Conservation (phyloP, 2,329 filamentous ascomycete species). For the Fusarium sp. region DNA sequence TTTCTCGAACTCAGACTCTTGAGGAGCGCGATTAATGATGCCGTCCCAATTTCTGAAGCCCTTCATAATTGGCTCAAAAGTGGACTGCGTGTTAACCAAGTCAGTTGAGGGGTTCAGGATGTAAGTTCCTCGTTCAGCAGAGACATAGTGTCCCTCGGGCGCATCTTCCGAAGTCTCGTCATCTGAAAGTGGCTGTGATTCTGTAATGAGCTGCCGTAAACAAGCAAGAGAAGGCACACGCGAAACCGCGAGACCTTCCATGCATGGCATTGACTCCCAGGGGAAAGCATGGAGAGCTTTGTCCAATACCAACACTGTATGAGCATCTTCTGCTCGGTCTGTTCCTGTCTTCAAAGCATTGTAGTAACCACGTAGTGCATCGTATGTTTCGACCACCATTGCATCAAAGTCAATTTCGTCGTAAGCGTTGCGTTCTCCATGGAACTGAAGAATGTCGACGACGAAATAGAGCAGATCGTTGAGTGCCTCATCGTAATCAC, state of each 20-base stretch:
- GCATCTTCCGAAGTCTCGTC: slow-evolving; percentile 24
- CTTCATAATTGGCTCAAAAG: slow-evolving; percentile 74
- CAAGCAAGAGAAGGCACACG: slow-evolving; percentile 88
- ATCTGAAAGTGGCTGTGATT: slow-evolving; percentile 50
- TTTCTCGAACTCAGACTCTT: slow-evolving; percentile 79
- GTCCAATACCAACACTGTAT: slow-evolving; percentile 91
- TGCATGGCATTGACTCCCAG: slow-evolving; percentile 94
- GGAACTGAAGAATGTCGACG: slow-evolving; percentile 95
- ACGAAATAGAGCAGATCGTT: slow-evolving; percentile 96
- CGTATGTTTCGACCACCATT: slow-evolving; percentile 89
- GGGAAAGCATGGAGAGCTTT: slow-evolving; percentile 92
- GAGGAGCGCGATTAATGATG: slow-evolving; percentile 76
- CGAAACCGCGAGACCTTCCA: slow-evolving; percentile 82
- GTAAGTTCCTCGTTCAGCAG: slow-evolving; percentile 71
- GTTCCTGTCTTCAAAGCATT: slow-evolving; percentile 57
- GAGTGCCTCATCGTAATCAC: slow-evolving; percentile 88
- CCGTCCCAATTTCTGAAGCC: slow-evolving; percentile 77
- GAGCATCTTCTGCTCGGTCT: slow-evolving; percentile 61
- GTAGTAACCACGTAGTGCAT: slow-evolving; percentile 85
- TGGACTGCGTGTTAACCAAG: slow-evolving; percentile 80
- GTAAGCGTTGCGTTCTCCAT: slow-evolving; percentile 95
- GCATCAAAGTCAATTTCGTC: slow-evolving; percentile 96
- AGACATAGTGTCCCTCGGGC: slow-evolving; percentile 65
- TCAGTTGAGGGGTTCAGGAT: slow-evolving; percentile 92
- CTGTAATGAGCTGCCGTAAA: slow-evolving; percentile 79